Evolutionary conservation across 2,329 filamentous ascomycete species (phyloP).

Genomic region (Stemphylium vesicarium): DNA sequence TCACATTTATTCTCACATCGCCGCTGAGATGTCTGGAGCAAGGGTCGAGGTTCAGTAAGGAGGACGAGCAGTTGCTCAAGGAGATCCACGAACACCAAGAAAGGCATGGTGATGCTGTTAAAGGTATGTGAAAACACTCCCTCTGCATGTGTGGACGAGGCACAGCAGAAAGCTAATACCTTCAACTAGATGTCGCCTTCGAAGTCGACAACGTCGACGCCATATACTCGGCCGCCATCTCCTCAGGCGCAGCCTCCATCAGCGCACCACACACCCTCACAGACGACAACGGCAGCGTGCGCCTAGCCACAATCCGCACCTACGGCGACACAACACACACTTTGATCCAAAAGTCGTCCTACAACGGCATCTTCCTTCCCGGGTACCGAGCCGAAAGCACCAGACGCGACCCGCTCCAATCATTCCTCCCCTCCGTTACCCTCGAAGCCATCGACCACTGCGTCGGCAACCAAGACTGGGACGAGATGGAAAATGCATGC

Average conservation of each 20-base stretch:
- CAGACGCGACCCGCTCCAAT: conserved; percentile 54
- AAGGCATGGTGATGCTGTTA: conserved; percentile 89
- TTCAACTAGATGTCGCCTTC: conserved; percentile 77
- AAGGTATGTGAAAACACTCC: conserved; percentile 51
- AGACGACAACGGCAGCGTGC: conserved; percentile 71
- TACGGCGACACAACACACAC: conserved; percentile 97
- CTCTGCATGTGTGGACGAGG: background rate
- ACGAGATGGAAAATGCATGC: conserved; percentile 75
- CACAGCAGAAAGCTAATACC: background rate
- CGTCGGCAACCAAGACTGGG: conserved; percentile 96
- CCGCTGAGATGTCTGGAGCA: conserved; percentile 65
- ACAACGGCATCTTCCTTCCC: conserved; percentile 80
- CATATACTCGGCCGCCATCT: conserved; percentile 77
- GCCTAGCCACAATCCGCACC: conserved; percentile 81
- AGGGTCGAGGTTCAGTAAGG: conserved; percentile 42
- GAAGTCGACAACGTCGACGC: conserved; percentile 88
- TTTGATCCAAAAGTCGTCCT: conserved; percentile 74
- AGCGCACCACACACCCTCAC: conserved; percentile 60
- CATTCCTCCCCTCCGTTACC: conserved; percentile 70
- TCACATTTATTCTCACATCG: conserved; percentile 84
- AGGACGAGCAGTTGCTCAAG: conserved; percentile 69
- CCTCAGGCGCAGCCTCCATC: conserved; percentile 67
- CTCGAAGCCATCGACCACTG: conserved; percentile 85
- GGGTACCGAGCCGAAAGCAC: conserved; percentile 69
- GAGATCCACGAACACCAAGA: conserved; percentile 85